Conservation (phyloP, 495 filamentous ascomycete genomes). For the Pyronema omphalodes region DNA sequence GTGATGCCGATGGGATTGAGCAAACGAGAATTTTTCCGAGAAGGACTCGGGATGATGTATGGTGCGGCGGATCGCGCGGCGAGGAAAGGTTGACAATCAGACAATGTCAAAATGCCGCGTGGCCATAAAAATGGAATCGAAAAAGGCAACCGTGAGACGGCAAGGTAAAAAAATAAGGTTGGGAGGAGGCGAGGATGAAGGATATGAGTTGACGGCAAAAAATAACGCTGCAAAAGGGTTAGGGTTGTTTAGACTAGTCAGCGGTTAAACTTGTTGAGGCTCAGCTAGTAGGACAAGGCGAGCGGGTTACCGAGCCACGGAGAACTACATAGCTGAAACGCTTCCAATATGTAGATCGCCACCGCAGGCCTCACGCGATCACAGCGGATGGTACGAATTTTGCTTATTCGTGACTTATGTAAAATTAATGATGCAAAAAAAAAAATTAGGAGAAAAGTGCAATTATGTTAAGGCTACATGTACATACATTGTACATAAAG, state of each 20-base stretch:
- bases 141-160: neutral
- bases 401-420: neutral
- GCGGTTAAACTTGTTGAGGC: neutral
- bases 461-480: too few species aligned
- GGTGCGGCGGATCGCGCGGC: constrained; percentile 24
- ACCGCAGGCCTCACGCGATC: neutral
- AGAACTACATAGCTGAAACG: neutral
- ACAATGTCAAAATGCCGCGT: neutral
- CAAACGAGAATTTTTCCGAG: too few species aligned
- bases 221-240: constrained; percentile 8
- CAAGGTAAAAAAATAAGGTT: too few species aligned
- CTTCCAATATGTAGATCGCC: neutral
- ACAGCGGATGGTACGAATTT: neutral
- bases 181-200: too few species aligned
- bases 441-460: too few species aligned
- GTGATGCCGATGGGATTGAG: neutral
- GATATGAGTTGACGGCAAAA: constrained; percentile 11
- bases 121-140: neutral
- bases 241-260: neutral
- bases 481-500: too few species aligned
- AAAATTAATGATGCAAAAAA: neutral
- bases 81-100: constrained; percentile 33
- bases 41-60: neutral
- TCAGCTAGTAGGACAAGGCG: too few species aligned
- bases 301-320: neutral